Conservation (phyloP, 2,329 filamentous ascomycete species). For the Chaetomiaceae sp. region DNA sequence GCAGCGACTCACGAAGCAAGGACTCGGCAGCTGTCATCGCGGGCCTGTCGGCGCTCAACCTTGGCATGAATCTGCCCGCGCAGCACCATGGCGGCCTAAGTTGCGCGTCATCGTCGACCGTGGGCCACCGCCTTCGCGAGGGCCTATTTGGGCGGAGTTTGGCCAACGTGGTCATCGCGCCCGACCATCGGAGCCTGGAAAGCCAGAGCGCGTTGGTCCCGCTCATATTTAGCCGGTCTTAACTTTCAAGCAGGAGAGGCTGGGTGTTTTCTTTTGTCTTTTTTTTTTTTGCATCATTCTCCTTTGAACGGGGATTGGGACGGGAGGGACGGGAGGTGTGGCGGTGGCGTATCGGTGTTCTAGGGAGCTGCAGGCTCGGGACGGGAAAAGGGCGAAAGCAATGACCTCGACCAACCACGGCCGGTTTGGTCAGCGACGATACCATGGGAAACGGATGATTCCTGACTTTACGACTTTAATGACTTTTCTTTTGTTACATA, state of each 20-base stretch:
- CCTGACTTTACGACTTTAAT: slow-evolving; percentile 19
- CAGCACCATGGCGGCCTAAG: slow-evolving; percentile 6
- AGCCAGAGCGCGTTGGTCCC: slow-evolving; percentile 53
- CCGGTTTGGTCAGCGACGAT: slow-evolving; percentile 2
- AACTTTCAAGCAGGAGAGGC: slow-evolving; percentile 10
- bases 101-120: slow-evolving; percentile 31
- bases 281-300: no score
- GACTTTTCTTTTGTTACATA: slow-evolving; percentile 16
- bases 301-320: neutral
- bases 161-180: slow-evolving; percentile 23
- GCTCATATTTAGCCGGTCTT: slow-evolving; percentile 53
- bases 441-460: slow-evolving; percentile 16
- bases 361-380: neutral
- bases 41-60: slow-evolving; percentile 25
- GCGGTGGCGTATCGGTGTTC: neutral
- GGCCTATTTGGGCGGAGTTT: slow-evolving; percentile 39
- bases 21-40: slow-evolving; percentile 32
- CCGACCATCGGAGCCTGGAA: slow-evolving; percentile 43
- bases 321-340: neutral
- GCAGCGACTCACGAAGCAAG: slow-evolving; percentile 23
- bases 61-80: slow-evolving; percentile 15
- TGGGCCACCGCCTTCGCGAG: slow-evolving; percentile 37
- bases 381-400: neutral
- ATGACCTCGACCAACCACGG: no score
- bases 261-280: no score